These are phyloP conservation scores for Ustilago sp. DNA, from an alignment of 1,284 basidiomycete species.

Conservation along the genomic window DNA sequence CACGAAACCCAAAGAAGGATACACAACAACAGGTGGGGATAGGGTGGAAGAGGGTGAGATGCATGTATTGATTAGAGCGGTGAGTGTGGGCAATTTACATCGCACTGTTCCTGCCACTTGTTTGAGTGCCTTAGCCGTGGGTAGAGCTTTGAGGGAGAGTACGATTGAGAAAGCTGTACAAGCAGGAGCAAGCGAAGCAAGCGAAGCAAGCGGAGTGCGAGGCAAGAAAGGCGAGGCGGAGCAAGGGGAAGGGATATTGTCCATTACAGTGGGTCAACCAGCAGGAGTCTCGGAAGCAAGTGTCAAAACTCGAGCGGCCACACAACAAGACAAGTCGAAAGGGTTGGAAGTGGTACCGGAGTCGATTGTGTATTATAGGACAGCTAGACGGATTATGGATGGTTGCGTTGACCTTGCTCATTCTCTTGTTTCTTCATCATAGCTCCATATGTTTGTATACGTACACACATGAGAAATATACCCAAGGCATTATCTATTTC, in stretches of 20 bases:
- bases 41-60: constrained; percentile 29
- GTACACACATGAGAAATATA: not conserved
- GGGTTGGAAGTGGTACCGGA: constrained; percentile 22
- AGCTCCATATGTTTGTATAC: not conserved
- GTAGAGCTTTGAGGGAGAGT: constrained; percentile 42
- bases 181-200: not conserved
- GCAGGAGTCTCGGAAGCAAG: constrained; percentile 60
- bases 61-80: constrained; percentile 60
- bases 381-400: constrained; percentile 61
- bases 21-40: constrained; percentile 53
- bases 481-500: not conserved
- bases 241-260: constrained; percentile 13
- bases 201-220: not conserved
- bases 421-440: constrained; percentile 7
- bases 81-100: constrained; percentile 64
- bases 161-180: constrained; percentile 39
- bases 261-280: constrained; percentile 64
- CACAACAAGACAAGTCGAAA: not conserved
- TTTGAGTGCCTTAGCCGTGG: constrained; percentile 59
- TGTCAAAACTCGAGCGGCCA: constrained; percentile 26
- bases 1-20: constrained; percentile 33
- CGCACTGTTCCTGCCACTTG: constrained; percentile 64
- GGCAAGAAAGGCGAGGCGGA: not conserved
- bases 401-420: constrained; percentile 45
- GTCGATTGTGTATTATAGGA: constrained; percentile 58